Conservation (phyloP, 2,329 filamentous ascomycete species). For the Colletotrichum aenigma region DNA sequence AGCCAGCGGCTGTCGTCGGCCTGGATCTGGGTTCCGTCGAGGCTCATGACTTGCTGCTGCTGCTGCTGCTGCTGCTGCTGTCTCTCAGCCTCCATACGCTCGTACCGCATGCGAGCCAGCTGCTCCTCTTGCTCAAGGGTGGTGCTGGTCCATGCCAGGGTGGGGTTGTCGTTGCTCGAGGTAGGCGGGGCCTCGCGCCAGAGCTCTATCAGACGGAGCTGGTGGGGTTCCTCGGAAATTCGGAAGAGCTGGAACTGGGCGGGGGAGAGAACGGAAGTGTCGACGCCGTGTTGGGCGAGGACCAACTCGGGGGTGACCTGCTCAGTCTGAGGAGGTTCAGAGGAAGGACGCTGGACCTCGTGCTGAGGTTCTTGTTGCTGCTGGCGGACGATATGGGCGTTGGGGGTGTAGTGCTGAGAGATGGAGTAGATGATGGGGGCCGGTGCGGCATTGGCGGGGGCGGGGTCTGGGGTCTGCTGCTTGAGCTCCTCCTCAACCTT, state of each 20-base stretch:
- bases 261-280: conserved; percentile 70
- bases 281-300: conserved; percentile 70
- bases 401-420: conserved; percentile 85
- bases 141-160: conserved; percentile 57
- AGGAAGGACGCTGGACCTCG: conserved; percentile 50
- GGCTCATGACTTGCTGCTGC: conserved; percentile 49
- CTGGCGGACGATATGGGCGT: conserved; percentile 65
- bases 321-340: conserved; percentile 54
- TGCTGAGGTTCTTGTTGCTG: conserved; percentile 31
- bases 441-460: conserved; percentile 30
- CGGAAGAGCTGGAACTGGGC: conserved; percentile 82
- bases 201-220: conserved; percentile 77
- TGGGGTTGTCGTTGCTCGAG: conserved; percentile 57
- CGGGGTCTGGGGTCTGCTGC: conserved; percentile 24
- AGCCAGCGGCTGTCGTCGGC: conserved; percentile 59
- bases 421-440: conserved; percentile 71
- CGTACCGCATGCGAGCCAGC: conserved; percentile 66
- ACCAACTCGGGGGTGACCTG: conserved; percentile 59
- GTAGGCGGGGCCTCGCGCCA: conserved; percentile 82
- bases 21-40: conserved; percentile 60
- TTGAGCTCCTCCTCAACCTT: conserved; percentile 35
- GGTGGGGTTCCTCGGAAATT: conserved; percentile 74
- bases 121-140: conserved; percentile 62
- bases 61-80: conserved; percentile 40
- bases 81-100: conserved; percentile 42